phyloP scores from a whole-genome alignment of 257 asterid genomes.

The Petunia secreta region DNA sequence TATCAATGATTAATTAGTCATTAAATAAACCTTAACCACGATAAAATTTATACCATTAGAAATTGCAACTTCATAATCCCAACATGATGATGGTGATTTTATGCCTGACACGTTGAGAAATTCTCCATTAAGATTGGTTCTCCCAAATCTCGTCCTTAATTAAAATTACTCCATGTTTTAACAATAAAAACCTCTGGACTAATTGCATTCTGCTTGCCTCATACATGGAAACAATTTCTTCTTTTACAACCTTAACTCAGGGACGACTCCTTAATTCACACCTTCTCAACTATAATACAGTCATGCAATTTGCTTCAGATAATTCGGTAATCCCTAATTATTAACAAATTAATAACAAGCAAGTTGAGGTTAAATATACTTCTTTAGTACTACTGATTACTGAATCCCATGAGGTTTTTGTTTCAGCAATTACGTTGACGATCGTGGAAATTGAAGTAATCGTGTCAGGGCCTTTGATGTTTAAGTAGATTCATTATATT shows the following conservation, averaged over 20 bases:
- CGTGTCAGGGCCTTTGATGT: background rate
- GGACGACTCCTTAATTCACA: background rate
- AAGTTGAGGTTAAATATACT: too few species aligned
- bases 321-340: background rate
- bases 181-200: background rate
- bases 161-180: background rate
- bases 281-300: background rate
- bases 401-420: background rate
- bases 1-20: background rate
- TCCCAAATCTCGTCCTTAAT: background rate
- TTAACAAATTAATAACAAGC: too few species aligned
- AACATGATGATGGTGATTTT: background rate
- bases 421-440: background rate
- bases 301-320: background rate
- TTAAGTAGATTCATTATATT: background rate
- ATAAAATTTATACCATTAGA: background rate
- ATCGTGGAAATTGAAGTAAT: background rate
- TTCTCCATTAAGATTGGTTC: constrained; percentile 6
- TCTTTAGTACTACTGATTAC: background rate
- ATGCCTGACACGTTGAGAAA: background rate
- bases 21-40: background rate
- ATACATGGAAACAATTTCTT: constrained; percentile 24
- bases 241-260: background rate
- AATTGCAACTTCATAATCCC: background rate
- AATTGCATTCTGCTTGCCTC: constrained; percentile 3